Conservation (phyloP, 768 basidiomycete species). For the Macrolepiota albuminosa region DNA sequence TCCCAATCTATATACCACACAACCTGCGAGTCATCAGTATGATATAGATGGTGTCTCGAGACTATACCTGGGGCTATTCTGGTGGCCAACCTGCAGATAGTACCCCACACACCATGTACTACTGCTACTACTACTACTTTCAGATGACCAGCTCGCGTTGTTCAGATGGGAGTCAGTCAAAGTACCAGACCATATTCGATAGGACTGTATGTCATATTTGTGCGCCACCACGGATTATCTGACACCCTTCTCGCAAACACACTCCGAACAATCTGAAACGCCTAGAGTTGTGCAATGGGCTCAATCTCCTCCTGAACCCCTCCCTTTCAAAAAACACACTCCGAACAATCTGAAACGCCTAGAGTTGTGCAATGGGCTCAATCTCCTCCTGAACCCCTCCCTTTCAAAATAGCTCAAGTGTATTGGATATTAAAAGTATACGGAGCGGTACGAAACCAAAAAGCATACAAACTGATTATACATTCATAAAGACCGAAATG, state of each 20-base stretch:
- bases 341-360: neutral
- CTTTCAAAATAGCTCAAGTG: neutral
- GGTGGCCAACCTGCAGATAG: no score
- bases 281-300: neutral
- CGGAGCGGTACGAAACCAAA: neutral
- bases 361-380: neutral
- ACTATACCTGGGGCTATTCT: no score
- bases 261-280: neutral
- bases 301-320: neutral
- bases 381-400: neutral
- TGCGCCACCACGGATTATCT: neutral
- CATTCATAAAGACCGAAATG: neutral
- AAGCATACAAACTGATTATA: no score
- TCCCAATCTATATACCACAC: no score
- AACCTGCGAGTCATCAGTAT: no score
- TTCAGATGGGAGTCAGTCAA: no score
- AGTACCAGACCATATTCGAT: neutral
- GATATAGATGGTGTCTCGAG: no score
- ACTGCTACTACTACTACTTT: no score
- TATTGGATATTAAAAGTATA: neutral
- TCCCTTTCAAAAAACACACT: neutral
- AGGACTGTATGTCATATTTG: neutral
- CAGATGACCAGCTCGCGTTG: neutral
- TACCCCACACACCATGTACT: no score
- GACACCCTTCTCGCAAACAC: neutral